phyloP scores from a whole-genome alignment of 2,329 filamentous ascomycete genomes.

The Talaromyces sp. region DNA sequence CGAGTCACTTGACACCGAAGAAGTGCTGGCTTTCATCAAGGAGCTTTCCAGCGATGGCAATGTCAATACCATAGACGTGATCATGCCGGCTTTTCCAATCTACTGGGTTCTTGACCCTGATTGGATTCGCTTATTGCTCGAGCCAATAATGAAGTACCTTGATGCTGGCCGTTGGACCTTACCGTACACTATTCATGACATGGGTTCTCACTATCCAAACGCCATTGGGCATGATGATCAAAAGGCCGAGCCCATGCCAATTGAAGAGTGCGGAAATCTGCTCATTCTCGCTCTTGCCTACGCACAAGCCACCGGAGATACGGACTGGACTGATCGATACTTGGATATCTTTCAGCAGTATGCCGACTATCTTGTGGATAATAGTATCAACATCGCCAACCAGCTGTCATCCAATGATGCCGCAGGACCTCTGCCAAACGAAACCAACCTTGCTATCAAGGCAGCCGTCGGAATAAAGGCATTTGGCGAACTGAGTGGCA shows the following conservation, averaged over 20 bases:
- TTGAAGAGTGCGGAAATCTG: slow-evolving; percentile 47
- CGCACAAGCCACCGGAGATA: slow-evolving; percentile 42
- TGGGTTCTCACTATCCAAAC: slow-evolving; percentile 47
- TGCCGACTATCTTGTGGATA: slow-evolving; percentile 46
- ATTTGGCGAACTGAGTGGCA: slow-evolving; percentile 43
- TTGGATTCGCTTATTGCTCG: slow-evolving; percentile 47
- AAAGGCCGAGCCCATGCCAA: slow-evolving; percentile 45
- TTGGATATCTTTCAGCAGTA: slow-evolving; percentile 38
- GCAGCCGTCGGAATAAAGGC: slow-evolving; percentile 52
- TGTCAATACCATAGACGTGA: slow-evolving; percentile 48
- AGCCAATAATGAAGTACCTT: slow-evolving; percentile 49
- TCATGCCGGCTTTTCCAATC: slow-evolving; percentile 47
- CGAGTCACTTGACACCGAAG: slow-evolving; percentile 33
- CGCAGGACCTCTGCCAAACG: slow-evolving; percentile 44
- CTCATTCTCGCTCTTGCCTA: slow-evolving; percentile 45
- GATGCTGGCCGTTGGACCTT: slow-evolving; percentile 42
- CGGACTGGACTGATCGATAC: slow-evolving; percentile 40
- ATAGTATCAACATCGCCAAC: slow-evolving; percentile 42
- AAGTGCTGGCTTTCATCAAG: slow-evolving; percentile 45
- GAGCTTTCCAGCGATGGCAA: slow-evolving; percentile 50
- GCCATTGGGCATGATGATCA: slow-evolving; percentile 45
- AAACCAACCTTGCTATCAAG: slow-evolving; percentile 53
- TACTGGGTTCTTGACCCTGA: slow-evolving; percentile 48
- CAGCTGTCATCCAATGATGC: slow-evolving; percentile 50
- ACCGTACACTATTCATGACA: slow-evolving; percentile 45